Conservation (phyloP, 108 stramenopile genomes). For the Aurantiochytrium sp. region DNA sequence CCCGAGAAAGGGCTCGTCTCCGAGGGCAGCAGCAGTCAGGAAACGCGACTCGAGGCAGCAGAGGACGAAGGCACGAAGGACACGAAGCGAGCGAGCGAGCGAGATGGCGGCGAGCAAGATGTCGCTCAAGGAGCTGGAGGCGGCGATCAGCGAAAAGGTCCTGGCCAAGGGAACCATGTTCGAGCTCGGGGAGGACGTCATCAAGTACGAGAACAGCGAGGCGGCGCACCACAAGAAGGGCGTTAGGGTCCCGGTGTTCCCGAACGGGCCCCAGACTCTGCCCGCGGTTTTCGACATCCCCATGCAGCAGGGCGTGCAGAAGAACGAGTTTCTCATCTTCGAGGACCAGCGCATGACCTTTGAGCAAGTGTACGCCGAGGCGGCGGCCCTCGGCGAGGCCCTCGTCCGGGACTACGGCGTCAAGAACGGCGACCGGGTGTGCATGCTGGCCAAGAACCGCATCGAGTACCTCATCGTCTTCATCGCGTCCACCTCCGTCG, state of each 20-base stretch:
- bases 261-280: not conserved
- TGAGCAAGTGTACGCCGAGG: not conserved
- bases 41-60: too few relatives aligned
- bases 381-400: not conserved
- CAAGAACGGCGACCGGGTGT: not conserved
- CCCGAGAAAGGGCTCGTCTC: too few relatives aligned
- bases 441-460: not conserved
- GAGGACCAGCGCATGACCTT: not conserved
- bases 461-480: not conserved
- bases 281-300: not conserved
- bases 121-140: not conserved
- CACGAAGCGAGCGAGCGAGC: too few relatives aligned
- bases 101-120: too few relatives aligned
- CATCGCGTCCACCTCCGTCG: not conserved
- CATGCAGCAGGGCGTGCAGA: not conserved
- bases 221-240: slow-evolving; percentile 22
- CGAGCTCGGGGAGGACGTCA: not conserved
- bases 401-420: not conserved
- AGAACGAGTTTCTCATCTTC: not conserved
- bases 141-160: not conserved
- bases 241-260: not conserved
- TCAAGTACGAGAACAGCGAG: not conserved
- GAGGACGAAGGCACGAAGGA: too few relatives aligned
- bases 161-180: not conserved
- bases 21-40: too few relatives aligned